Percentiles rank a stretch among this genome's conserved stretches.
phyloP scores from a whole-genome alignment of 176 grass and related monocot genomes.

The Echinochloa phyllopogon region DNA sequence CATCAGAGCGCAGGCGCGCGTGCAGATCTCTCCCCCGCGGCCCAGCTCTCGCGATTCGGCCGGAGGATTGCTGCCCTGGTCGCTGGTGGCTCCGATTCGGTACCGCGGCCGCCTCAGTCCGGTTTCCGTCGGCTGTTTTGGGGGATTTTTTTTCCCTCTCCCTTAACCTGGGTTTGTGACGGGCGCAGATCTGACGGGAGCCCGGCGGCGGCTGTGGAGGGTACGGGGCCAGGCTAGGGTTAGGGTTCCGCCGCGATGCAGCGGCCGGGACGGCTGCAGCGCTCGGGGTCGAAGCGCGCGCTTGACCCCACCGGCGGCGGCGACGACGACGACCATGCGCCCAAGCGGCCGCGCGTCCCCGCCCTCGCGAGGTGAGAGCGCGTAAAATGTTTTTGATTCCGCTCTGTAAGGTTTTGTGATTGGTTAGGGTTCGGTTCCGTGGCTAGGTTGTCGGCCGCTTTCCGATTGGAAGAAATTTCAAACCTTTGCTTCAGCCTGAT shows the following conservation, averaged over 20 bases:
- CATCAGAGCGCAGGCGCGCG: background rate
- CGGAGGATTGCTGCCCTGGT: background rate
- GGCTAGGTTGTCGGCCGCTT: constrained; percentile 17
- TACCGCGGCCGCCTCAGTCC: background rate
- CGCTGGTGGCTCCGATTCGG: constrained; percentile 13
- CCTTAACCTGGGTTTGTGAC: constrained; percentile 27
- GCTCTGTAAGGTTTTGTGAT: background rate
- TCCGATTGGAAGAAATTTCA: background rate
- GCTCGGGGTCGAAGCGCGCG: constrained; percentile 59
- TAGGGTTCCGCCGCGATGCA: constrained; percentile 50
- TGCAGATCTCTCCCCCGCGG: constrained; percentile 24
- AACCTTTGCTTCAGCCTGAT: background rate
- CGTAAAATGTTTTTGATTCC: background rate
- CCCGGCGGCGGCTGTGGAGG: background rate
- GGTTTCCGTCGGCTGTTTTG: constrained; percentile 7
- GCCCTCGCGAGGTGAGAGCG: constrained; percentile 57
- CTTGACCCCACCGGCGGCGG: constrained; percentile 45
- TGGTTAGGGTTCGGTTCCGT: constrained; percentile 11
- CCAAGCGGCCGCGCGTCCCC: constrained; percentile 62
- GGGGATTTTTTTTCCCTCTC: background rate
- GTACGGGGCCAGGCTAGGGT: background rate
- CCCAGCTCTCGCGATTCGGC: background rate
- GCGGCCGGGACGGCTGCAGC: constrained; percentile 48
- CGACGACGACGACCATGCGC: constrained; percentile 52
- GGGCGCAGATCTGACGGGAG: constrained; percentile 54